A percentile compares a stretch with the other conserved stretches of the same genome.
Conservation (phyloP, 768 basidiomycete genomes). For the Inosperma sp. region DNA sequence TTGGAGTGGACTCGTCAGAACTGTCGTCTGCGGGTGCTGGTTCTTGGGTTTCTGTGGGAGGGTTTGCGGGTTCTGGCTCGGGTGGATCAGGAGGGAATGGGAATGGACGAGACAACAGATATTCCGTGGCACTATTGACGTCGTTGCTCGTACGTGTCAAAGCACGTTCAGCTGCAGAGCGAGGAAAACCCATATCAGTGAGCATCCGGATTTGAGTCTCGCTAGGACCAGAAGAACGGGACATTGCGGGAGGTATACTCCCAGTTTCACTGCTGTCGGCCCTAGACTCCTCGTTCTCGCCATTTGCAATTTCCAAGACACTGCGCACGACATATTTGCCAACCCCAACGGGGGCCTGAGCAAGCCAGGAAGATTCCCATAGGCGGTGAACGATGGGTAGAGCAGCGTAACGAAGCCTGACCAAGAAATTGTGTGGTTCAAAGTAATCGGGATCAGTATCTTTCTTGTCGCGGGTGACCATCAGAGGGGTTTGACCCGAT, state of each 20-base stretch:
- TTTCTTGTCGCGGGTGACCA: slow-evolving; percentile 71
- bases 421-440: slow-evolving; percentile 82
- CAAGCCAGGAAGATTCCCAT: slow-evolving; percentile 85
- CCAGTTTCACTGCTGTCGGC: slow-evolving; percentile 38
- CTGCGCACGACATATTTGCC: slow-evolving; percentile 71
- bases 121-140: slow-evolving; percentile 81
- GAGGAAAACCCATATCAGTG: slow-evolving; percentile 95
- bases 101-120: slow-evolving; percentile 78
- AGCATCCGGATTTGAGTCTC: slow-evolving; percentile 78
- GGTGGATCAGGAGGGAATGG: slow-evolving; percentile 64
- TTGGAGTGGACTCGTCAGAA: slow-evolving; percentile 17
- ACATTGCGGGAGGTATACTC: slow-evolving; percentile 22
- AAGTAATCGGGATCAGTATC: slow-evolving; percentile 77
- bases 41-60: background rate
- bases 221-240: slow-evolving; percentile 52
- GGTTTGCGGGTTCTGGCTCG: background rate
- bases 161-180: slow-evolving; percentile 82
- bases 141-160: slow-evolving; percentile 84
- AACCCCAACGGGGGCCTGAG: slow-evolving; percentile 66
- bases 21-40: slow-evolving; percentile 23
- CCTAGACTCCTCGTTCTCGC: slow-evolving; percentile 72
- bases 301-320: slow-evolving; percentile 76
- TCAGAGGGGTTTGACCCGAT: slow-evolving; percentile 72
- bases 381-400: slow-evolving; percentile 63
- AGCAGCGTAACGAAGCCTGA: slow-evolving; percentile 66